Conservation (phyloP, 2,329 filamentous ascomycete species). For the Fonsecaea multimorphosa region DNA sequence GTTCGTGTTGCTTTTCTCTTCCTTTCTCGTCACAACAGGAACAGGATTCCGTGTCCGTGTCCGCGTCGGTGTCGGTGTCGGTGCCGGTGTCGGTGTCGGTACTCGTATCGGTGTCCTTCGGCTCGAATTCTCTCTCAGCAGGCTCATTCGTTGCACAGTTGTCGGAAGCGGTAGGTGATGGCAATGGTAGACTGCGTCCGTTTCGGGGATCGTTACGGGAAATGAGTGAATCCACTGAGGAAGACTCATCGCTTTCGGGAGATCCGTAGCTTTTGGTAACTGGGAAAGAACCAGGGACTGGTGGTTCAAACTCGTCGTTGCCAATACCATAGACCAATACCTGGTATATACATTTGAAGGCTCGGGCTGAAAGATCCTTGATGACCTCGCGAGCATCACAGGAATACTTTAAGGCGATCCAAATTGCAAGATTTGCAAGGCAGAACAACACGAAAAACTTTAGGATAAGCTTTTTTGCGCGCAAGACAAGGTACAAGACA, state of each 20-base stretch:
- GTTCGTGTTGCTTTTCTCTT: not conserved
- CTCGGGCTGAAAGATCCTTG: not conserved
- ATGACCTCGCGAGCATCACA: not conserved
- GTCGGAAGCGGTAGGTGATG: not conserved
- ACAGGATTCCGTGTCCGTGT: not conserved
- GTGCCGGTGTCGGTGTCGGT: no score
- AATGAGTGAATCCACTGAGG: not conserved
- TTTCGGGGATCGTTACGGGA: no score
- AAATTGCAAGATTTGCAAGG: not conserved
- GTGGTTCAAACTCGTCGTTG: not conserved
- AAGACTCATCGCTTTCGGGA: not conserved
- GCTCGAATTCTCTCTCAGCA: not conserved
- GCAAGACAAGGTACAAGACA: not conserved
- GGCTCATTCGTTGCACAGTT: not conserved
- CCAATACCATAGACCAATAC: not conserved
- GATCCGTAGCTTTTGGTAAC: not conserved
- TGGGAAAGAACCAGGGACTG: not conserved
- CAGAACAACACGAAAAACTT: not conserved
- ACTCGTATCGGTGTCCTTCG: not conserved
- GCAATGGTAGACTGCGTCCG: not conserved
- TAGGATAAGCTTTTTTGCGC: not conserved
- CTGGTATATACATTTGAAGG: not conserved
- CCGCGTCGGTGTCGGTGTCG: not conserved
- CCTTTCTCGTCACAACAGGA: not conserved
- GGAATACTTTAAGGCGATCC: not conserved